Evolutionary conservation across 2,329 filamentous ascomycete species (phyloP), one percentile per base, ranked within the genome.

Genomic region (Trichoderma gracile): DNA sequence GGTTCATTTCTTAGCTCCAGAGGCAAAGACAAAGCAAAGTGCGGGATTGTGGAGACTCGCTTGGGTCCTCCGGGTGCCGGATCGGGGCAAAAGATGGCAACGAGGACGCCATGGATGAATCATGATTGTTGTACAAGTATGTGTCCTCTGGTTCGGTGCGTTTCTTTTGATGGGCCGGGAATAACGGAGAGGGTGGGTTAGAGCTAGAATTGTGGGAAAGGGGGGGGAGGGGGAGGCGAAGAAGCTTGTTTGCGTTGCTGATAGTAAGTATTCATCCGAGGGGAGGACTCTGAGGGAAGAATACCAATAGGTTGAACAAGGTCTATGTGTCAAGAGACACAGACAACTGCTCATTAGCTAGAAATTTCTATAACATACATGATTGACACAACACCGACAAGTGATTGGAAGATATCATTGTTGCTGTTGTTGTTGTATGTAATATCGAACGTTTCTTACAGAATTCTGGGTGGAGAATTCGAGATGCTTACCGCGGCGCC

Each of bases 1-100:
- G 33, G 10, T 38, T 38, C 33, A 30, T 12, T 38, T 14, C 14
- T 14, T 38, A 38, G 33, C 57, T 46, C 49, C 58, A 53, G 19
- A 60, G 27, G 52, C 52, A 60, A 49, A 19, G 33, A 8, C 30
- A 30, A 30, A 8, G 9, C 30, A 30, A 30, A 30, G 30, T 33
- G 38, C 47, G 57, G 47, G 27, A 38, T 21, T 23, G 49, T 62
- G 47, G 58, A 62, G 58, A 27, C 49, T 38, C 33, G 33, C 33
- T 62, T 62, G 58, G 49, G 49, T 54, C 21, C 49, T 42, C 38
- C n/a, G 43, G 21, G 21, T 33, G 27, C 58, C 58, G 30, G 9
- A 54, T 62, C 58, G 58, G 58, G 58, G 58, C 58, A 62, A 62
- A 62, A 54, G 42, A 53, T 27, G 40, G 40, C 58, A 62, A 62